A percentile compares a stretch with the other conserved stretches of the same genome.
These are phyloP conservation scores for Xylaria hypoxylon DNA, from an alignment of 2,329 filamentous ascomycete genomes.

Conservation along the genomic window DNA sequence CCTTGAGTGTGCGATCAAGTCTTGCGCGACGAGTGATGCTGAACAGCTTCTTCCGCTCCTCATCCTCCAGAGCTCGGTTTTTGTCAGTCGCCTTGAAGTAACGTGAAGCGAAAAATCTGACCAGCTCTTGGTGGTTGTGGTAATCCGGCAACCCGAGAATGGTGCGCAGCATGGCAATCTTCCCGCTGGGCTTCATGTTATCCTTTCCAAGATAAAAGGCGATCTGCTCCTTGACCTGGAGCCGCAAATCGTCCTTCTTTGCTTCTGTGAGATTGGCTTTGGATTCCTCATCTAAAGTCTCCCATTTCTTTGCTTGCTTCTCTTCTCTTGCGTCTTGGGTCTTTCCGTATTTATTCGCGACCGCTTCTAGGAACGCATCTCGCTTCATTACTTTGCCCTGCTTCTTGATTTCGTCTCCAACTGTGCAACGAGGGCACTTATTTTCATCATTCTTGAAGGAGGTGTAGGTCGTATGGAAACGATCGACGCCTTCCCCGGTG, in stretches of 20 bases:
- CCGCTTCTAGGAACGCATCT: background rate
- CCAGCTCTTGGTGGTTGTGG: conserved; percentile 2
- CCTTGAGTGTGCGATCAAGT: conserved; percentile 14
- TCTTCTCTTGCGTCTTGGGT: background rate
- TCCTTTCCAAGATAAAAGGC: background rate
- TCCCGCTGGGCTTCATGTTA: background rate
- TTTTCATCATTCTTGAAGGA: background rate
- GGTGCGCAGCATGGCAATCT: conserved; percentile 1
- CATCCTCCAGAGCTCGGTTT: background rate
- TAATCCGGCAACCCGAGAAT: background rate
- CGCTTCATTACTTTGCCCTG: background rate
- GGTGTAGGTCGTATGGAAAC: conserved; percentile 18
- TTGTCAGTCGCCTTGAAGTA: background rate
- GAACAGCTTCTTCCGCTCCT: conserved; percentile 11
- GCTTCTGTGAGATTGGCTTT: background rate
- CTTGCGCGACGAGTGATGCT: background rate
- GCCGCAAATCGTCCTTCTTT: background rate
- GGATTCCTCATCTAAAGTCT: background rate
- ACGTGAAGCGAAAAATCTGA: conserved; percentile 13
- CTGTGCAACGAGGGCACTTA: conserved; percentile 4
- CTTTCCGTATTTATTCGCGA: background rate
- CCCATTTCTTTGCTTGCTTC: background rate
- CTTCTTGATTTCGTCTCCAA: background rate
- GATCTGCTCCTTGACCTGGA: conserved; percentile 17
- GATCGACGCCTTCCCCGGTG: background rate